Percentiles rank a stretch among this genome's conserved stretches.
phyloP scores from a whole-genome alignment of 164 flowering plant genomes.

The Euptelea pleiosperma region DNA sequence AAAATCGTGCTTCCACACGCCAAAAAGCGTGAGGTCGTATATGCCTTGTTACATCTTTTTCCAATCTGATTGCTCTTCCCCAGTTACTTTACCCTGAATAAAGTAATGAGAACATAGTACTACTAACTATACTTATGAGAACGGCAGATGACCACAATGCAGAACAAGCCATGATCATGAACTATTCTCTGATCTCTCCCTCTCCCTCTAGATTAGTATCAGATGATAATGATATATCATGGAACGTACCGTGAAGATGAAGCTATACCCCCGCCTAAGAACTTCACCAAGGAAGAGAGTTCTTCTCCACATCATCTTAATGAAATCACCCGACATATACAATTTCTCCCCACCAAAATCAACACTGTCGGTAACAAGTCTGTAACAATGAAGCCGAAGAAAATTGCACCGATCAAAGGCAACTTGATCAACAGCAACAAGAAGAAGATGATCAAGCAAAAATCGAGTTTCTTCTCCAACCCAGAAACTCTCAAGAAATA shows the following conservation, averaged over 20 bases:
- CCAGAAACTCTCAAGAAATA: slow-evolving; percentile 69
- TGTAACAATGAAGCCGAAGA: slow-evolving; percentile 52
- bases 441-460: slow-evolving; percentile 45
- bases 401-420: slow-evolving; percentile 59
- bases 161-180: too few relatives aligned
- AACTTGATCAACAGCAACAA: slow-evolving; percentile 56
- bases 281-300: slow-evolving; percentile 53
- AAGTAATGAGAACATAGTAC: too few relatives aligned
- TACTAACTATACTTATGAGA: too few relatives aligned
- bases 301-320: slow-evolving; percentile 88
- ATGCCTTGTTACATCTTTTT: too few relatives aligned
- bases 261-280: slow-evolving; percentile 60
- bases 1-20: too few relatives aligned
- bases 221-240: neutral
- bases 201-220: too few relatives aligned
- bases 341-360: slow-evolving; percentile 61
- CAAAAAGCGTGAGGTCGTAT: too few relatives aligned
- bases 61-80: too few relatives aligned
- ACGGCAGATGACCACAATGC: too few relatives aligned
- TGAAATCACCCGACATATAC: slow-evolving; percentile 64
- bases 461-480: slow-evolving; percentile 52
- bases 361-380: slow-evolving; percentile 46
- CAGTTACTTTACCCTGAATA: too few relatives aligned
- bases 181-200: too few relatives aligned
- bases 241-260: slow-evolving; percentile 67